phyloP scores from a whole-genome alignment of 1,284 basidiomycete species.

The Cutaneotrichosporon sp. region DNA sequence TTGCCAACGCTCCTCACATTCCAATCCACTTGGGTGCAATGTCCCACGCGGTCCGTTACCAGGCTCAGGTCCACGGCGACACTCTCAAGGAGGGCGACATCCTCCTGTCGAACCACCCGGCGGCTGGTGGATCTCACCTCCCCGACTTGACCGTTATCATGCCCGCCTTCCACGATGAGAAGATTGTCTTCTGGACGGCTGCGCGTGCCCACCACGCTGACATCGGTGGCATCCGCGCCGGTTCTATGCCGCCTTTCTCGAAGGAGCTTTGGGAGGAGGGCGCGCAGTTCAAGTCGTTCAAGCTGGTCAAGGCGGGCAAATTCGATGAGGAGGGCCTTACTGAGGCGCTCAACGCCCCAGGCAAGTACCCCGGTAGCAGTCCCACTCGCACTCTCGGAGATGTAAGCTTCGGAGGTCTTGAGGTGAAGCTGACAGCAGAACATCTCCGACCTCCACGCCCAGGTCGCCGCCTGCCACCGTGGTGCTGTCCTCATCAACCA shows the following conservation, averaged over 20 bases:
- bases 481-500: conserved; percentile 42
- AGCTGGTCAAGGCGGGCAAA: conserved; percentile 42
- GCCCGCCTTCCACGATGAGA: conserved; percentile 43
- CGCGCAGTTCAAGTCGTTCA: conserved; percentile 60
- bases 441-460: conserved; percentile 46
- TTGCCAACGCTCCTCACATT: conserved; percentile 58
- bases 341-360: conserved; percentile 84
- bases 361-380: conserved; percentile 76
- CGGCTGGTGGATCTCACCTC: conserved; percentile 58
- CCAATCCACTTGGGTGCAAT: conserved; percentile 44
- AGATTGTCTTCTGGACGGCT: conserved; percentile 49
- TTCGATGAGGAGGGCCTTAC: conserved; percentile 64
- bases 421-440: conserved; percentile 37
- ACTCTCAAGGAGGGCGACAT: conserved; percentile 54
- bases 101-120: conserved; percentile 57
- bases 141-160: conserved; percentile 56
- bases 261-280: conserved; percentile 56
- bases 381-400: conserved; percentile 82
- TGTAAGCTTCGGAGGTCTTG: conserved; percentile 22
- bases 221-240: conserved; percentile 51
- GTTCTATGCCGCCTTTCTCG: conserved; percentile 57
- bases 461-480: conserved; percentile 46
- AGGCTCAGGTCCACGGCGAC: conserved; percentile 37
- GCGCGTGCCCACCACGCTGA: conserved; percentile 55
- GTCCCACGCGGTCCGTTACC: conserved; percentile 44